phyloP scores from a whole-genome alignment of 768 basidiomycete species.

The Lanmaoa pseudosensibilis region DNA sequence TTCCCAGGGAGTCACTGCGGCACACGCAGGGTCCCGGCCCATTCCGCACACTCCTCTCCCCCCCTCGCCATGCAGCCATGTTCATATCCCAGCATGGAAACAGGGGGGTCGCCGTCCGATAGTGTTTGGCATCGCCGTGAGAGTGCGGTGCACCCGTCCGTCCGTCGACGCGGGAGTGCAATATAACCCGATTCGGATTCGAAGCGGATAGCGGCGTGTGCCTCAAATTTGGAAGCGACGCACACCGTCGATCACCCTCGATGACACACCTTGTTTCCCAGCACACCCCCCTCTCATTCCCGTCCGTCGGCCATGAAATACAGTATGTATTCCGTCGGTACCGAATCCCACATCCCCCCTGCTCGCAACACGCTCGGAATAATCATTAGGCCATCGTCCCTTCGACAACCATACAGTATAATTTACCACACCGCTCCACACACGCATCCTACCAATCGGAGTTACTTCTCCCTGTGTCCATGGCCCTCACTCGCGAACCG shows the following conservation, averaged over 20 bases:
- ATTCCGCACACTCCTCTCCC: constrained; percentile 2
- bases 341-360: neutral
- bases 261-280: constrained; percentile 16
- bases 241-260: constrained; percentile 33
- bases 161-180: neutral
- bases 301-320: constrained; percentile 16
- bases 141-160: neutral
- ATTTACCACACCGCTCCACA: constrained; percentile 12
- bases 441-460: constrained; percentile 4
- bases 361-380: neutral
- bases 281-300: neutral
- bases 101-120: constrained; percentile 9
- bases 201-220: constrained; percentile 19
- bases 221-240: constrained; percentile 28
- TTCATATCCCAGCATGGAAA: constrained; percentile 8
- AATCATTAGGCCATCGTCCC: constrained; percentile 16
- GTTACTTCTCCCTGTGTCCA: constrained; percentile 31
- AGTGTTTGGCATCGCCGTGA: neutral
- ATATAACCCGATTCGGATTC: constrained; percentile 25
- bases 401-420: constrained; percentile 4
- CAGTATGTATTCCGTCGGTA: constrained; percentile 1
- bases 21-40: constrained; percentile 10
- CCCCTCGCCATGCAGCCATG: neutral
- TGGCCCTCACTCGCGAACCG: constrained; percentile 47
- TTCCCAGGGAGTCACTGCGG: neutral